Evolutionary conservation across 2,329 filamentous ascomycete species (phyloP), one percentile per base, ranked within the genome.

Genomic region (Penicillium polonicum): DNA sequence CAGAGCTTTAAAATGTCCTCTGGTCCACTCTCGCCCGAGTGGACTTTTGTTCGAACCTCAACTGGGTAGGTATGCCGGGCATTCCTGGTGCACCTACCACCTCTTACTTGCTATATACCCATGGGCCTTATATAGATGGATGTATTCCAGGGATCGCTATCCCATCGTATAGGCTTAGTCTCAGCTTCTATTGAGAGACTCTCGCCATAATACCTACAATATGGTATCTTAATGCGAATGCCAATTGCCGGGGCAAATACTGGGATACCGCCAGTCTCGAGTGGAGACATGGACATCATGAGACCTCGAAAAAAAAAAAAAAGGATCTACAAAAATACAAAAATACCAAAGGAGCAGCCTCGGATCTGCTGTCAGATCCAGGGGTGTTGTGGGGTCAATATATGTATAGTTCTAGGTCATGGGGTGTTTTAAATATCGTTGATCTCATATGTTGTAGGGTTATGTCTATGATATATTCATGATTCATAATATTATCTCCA

Each of bases 271-370:
- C 55, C 38, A 57, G 12, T 48, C 33, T 5, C 7, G 38, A 49
- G 54, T 53, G 59, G 52, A 58, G 50, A 35, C 63, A 67, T 68
- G 56, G 50, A 35, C 63, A 67, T 68, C 67, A 68, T 68, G 67
- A 51, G 66, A 68, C 66, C 62, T 49, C 41, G 41, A 61, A 61
- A 66, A 66, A 61, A 61, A 66, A 66, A 61, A 61, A 62, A 66
- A 66, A 65, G 7, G 25, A 53, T 35, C 52, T 48, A 36, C 35
- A 27, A 31, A 41, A 15, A 5, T 27, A 27, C 25, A 25, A 6
- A 25, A 12, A 49, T 43, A 35, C 25, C 44, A 36, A 57, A 43
- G 21, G 45, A 45, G 8, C 29, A 44, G 38, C 51, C 62, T 58
- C 63, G 48, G 48, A 44, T 38, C 29, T 38, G 29, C 62, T 68